Evolutionary conservation across 2,329 filamentous ascomycete species (phyloP), one percentile per base, ranked within the genome.

Genomic region (Aspergillus sp.): DNA sequence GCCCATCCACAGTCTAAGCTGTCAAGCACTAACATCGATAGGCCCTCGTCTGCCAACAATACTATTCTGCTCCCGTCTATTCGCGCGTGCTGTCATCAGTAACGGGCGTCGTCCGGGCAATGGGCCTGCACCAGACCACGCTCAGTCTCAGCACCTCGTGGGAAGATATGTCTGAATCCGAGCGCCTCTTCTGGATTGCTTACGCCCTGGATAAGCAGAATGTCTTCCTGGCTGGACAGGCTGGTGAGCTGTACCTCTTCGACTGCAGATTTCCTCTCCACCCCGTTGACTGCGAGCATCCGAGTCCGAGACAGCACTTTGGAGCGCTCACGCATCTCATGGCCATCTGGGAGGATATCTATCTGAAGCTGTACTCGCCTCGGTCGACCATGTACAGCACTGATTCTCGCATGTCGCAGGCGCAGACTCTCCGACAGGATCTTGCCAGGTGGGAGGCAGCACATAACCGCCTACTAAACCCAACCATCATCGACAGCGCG

Each of bases 291-390:
- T 31, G 22, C 8, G 22, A 22, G n/a, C 28, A 6, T n/a, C 45
- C 28, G 17, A 38, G 25, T 2, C 28, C 43, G 9, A 31, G n/a
- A 15, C 38, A 50, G 8, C 45, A 38, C 17, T 30, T 49, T 19
- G 45, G 17, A 2, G 54, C 54, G 13, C 22, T 48, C 8, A 30
- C 23, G 22, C 43, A 41, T 13, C 30, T 57, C 17, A 48, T 50
- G n/a, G 22, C 30, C n/a, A 57, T 57, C 45, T 57, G 54, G 54
- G 54, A 57, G 15, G 46, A 57, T 15, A 57, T 57, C 30, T 57
- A 49, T 28, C n/a, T 25, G 17, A 22, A 28, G 3, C 45, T 57
- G 2, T 57, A 57, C 54, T 57, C 54, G 2, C 34, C 34, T 1
- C 54, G 54, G 7, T 31, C 48, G 15, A 48, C 43, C 4, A 34